Percentiles rank a stretch among this genome's conserved stretches.
phyloP scores from a whole-genome alignment of 2,329 filamentous ascomycete species.

The Alternaria triticimaculans region DNA sequence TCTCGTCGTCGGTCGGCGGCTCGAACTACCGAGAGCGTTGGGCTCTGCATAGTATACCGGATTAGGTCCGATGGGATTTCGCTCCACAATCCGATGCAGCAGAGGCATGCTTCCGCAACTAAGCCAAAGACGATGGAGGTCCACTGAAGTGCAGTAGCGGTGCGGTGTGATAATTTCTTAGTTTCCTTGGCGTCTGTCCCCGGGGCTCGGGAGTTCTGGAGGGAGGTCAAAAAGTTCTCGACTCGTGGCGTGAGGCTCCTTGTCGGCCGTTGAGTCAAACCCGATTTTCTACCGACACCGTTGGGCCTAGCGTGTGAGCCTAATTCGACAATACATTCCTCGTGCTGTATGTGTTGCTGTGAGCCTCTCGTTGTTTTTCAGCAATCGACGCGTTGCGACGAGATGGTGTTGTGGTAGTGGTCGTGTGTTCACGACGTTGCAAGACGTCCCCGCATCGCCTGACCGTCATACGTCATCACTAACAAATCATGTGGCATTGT shows the following conservation, averaged over 20 bases:
- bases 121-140: not conserved
- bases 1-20: not conserved
- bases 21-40: not conserved
- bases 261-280: not conserved
- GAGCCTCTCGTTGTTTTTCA: not conserved
- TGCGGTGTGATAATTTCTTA: not conserved
- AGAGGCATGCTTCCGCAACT: not conserved
- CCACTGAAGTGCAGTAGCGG: not conserved
- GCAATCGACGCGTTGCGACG: not conserved
- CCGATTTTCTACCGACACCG: not conserved
- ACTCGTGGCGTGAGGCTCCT: not conserved
- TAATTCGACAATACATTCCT: not conserved
- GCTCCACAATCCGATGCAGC: not conserved
- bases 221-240: not conserved
- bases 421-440: not conserved
- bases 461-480: constrained; percentile 2
- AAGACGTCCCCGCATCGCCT: constrained; percentile 6
- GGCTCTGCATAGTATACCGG: not conserved
- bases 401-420: constrained; percentile 1
- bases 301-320: not conserved
- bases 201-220: not conserved
- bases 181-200: not conserved
- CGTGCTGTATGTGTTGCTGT: not conserved
- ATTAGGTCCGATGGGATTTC: not conserved
- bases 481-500: not conserved